Conservation (phyloP, 1,284 basidiomycete species). For the Heterobasidion occidentale region DNA sequence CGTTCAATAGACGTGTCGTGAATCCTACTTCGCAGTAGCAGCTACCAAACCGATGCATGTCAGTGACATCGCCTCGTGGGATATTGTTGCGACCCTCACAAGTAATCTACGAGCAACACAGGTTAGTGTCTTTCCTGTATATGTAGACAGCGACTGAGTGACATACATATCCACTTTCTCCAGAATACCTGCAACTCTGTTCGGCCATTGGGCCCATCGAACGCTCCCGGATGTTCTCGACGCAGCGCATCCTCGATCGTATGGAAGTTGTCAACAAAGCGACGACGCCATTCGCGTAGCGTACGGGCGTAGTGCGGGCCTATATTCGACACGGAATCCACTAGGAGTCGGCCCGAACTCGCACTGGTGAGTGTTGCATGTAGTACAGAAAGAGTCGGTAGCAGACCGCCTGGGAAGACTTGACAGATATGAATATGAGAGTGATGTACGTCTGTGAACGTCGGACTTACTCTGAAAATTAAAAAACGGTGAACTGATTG, state of each 20-base stretch:
- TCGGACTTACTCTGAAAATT: constrained; percentile 2
- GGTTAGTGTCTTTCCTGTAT: too few species aligned
- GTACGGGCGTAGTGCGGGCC: constrained; percentile 79
- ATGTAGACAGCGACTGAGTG: constrained; percentile 7
- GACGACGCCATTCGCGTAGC: constrained; percentile 71
- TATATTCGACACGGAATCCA: constrained; percentile 74
- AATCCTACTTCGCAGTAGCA: constrained; percentile 76
- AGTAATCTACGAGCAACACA: constrained; percentile 27
- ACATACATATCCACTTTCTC: constrained; percentile 75
- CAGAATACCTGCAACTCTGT: constrained; percentile 71
- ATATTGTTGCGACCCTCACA: constrained; percentile 19
- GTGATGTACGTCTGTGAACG: too few species aligned
- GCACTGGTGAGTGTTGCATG: constrained; percentile 48
- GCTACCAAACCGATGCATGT: constrained; percentile 30
- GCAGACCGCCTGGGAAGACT: constrained; percentile 77
- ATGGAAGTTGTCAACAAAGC: constrained; percentile 64
- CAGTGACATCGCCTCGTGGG: background rate
- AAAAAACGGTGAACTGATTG: constrained; percentile 1
- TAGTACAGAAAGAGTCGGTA: constrained; percentile 64
- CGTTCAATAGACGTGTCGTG: constrained; percentile 59
- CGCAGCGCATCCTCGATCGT: constrained; percentile 37
- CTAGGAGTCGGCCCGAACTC: constrained; percentile 49
- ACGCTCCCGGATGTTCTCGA: constrained; percentile 52
- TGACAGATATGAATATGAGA: background rate
- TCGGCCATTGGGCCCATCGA: constrained; percentile 34